Base-by-base conservation (phyloP, 257 asterid species). In the Solanum raphanifolium region DNA sequence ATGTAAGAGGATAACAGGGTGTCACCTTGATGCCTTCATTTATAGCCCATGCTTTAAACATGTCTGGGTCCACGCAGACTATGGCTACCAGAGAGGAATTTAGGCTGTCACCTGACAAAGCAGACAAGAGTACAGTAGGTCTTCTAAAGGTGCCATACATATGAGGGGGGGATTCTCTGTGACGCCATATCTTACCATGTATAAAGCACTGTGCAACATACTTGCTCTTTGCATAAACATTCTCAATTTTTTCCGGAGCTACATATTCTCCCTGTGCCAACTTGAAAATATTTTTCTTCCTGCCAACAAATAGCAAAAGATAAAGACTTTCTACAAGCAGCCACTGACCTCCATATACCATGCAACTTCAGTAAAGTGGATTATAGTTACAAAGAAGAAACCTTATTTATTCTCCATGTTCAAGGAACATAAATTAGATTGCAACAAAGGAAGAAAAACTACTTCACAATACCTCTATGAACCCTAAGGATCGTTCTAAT, bases 191-290 rank as follows among this genome's bases (percentile, higher is more conserved):
- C 96, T 88, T 92, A 96, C 99, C 99, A 76, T 95, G 90, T 83
- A 96, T 90, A 79, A 96, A 96, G 90, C 99, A 96, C 90, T 96
- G 99, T 3, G 98, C 95, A 69, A 95, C 89, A 87, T 93, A 96
- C 88, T 93, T 96, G 94, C 98, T 94, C 91, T 94, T 95, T 60
- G 98, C 98, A 89, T 96, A 96, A 82, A 95, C 96, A 87, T 94
- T 96, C 92, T 96, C 99, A 55, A 96, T 94, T 92, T 96, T 96
- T 93, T 96, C 98, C 7, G 99, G 98, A 20, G 99, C 98, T 88
- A 95, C 91, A 91, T 96, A 96, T 94, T 95, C 98, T 4, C 98
- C 98, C 93, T 96, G 98, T 41, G 99, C 98, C 93, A 95, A 90
- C 94, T 95, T 96, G 89, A 96, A 96, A 55, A 96, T 95, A 92